Base-by-base conservation (phyloP, 2,329 filamentous ascomycete species). In the Colletotrichum shisoi region DNA sequence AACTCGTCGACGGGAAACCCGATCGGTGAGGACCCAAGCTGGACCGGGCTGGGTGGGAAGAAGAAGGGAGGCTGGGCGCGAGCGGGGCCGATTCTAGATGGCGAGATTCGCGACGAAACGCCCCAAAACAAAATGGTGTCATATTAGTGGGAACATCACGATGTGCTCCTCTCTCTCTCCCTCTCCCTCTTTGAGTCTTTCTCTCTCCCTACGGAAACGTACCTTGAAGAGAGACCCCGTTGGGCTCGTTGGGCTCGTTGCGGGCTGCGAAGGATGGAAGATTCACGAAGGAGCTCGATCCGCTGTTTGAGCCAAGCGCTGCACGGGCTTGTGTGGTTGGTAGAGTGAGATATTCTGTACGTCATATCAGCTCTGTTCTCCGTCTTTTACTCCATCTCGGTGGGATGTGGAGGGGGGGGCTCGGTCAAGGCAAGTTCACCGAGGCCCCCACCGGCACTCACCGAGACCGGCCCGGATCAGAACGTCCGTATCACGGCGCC, bases 341-440 rank as follows among this genome's bases (percentile, higher is more conserved):
- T 44, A 42, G 31, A 21, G 61, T 64, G 54, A 44, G 15, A 11
- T 42, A 24, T 8, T 4, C 3, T 3, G 21, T 67, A 56, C 64
- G 64, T 67, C 64, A 67, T 64, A 7, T 19, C 19, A 12, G 15
- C 63, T 40, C 24, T 6, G 31, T 8, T 21, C n/a, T 42, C 37
- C 13, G n/a, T 34, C 31, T 39, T 51, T 48, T 19, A 31, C 27
- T 42, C 37, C 53, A 58, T 17, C 17, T 64, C 44, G 42, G 48
- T 64, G 15, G 37, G 42, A 15, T 1, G 17, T 4, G 11, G 54
- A 15, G 27, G 11, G 39, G 4, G 15, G 1, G 19, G 31, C 31
- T 9, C 31, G 31, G 7, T 9, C 31, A 34, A 34, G 31, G 8
- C 8, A 2, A 3, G 31, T 9, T 34, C 31, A 34, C 31, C 31